Conservation (phyloP, 2,329 filamentous ascomycete species). For the Sordariomycetes sp. region DNA sequence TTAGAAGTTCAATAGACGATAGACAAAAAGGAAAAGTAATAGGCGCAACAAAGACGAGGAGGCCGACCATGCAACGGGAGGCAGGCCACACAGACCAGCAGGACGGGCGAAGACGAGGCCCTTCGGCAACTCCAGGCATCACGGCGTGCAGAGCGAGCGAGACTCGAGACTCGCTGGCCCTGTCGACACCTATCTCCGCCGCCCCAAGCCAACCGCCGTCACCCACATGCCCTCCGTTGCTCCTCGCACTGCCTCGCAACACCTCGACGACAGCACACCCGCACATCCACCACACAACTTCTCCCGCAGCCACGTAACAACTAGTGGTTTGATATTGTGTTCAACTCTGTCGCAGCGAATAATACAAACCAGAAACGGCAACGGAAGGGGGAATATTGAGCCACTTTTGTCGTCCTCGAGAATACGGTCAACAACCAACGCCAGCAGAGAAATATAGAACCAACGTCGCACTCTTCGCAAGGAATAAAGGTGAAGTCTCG, state of each 20-base stretch:
- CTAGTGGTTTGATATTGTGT: not conserved
- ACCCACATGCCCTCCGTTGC: not conserved
- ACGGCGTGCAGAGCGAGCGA: no score
- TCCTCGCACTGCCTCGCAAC: not conserved
- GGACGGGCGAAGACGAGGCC: not conserved
- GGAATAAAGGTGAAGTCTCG: slow-evolving; percentile 12
- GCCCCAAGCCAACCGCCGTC: not conserved
- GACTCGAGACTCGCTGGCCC: not conserved
- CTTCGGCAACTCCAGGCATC: not conserved
- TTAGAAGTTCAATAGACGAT: slow-evolving; percentile 52
- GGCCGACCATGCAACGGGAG: not conserved
- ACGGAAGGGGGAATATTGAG: slow-evolving; percentile 6
- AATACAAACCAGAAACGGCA: slow-evolving; percentile 1
- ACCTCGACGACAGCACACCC: slow-evolving; percentile 17
- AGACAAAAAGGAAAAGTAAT: slow-evolving; percentile 26
- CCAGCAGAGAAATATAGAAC: slow-evolving; percentile 32
- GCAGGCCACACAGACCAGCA: no score
- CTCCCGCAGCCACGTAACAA: not conserved
- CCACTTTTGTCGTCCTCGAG: slow-evolving; percentile 4
- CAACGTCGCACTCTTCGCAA: slow-evolving; percentile 27
- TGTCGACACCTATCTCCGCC: not conserved
- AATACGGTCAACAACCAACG: slow-evolving; percentile 28
- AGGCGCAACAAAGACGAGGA: slow-evolving; percentile 8
- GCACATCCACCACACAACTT: slow-evolving; percentile 32
- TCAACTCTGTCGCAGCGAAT: not conserved